Evolutionary conservation across 305 asterid genomes (phyloP).

Genomic region (Rubia balearica): DNA sequence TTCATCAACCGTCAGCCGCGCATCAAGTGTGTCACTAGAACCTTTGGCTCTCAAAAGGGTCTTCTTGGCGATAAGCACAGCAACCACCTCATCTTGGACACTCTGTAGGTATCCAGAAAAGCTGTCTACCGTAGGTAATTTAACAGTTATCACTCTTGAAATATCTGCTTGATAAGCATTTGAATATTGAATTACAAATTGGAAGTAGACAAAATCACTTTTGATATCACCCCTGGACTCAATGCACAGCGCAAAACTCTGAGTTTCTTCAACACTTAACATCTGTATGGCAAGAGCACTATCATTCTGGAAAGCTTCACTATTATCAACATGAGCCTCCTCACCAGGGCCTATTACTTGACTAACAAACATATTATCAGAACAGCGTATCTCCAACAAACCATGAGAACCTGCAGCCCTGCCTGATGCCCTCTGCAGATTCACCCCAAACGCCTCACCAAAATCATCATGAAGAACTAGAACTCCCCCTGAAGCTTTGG

Average conservation of each 20-base stretch:
- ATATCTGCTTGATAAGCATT: conserved; percentile 79
- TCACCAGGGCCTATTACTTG: conserved; percentile 96
- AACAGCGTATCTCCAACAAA: conserved; percentile 77
- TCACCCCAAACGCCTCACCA: conserved; percentile 97
- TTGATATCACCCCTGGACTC: conserved; percentile 74
- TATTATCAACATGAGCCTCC: conserved; percentile 67
- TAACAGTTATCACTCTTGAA: conserved; percentile 76
- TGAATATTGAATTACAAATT: conserved; percentile 66
- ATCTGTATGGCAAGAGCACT: conserved; percentile 58
- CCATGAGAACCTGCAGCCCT: conserved; percentile 94
- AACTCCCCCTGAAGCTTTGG: conserved; percentile 85
- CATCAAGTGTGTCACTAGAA: conserved; percentile 56
- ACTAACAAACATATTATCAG: conserved; percentile 69
- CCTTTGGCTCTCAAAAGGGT: conserved; percentile 69
- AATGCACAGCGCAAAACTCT: conserved; percentile 71
- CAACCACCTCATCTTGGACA: conserved; percentile 88
- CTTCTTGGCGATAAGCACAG: conserved; percentile 81
- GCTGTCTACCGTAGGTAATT: conserved; percentile 80
- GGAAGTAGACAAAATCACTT: conserved; percentile 82
- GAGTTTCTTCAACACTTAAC: conserved; percentile 88
- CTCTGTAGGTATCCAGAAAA: conserved; percentile 75
- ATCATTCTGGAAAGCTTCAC: conserved; percentile 56
- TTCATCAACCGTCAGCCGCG: conserved; percentile 67
- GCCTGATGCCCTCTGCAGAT: conserved; percentile 83
- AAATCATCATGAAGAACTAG: conserved; percentile 84